These are phyloP conservation scores for Saururus chinensis DNA, from an alignment of 164 flowering plant genomes.

Conservation along the genomic window DNA sequence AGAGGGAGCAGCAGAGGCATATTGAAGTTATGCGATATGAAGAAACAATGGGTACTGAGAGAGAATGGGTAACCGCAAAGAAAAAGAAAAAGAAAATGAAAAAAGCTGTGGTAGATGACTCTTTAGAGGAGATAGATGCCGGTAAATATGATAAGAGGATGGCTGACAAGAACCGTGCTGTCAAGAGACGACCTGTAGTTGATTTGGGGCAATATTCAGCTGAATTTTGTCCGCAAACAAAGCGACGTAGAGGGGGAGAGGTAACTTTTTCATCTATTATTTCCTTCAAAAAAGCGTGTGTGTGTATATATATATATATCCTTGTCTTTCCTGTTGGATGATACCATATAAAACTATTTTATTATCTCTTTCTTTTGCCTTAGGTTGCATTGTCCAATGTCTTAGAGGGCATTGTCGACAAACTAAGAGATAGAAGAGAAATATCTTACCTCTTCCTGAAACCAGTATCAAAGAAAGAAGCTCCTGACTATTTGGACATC, in stretches of 20 bases:
- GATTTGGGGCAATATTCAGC: constrained; percentile 40
- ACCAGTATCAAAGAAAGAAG: constrained; percentile 86
- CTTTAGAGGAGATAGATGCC: constrained; percentile 36
- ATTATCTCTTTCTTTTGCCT: background rate
- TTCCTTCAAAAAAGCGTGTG: background rate
- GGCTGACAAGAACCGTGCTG: constrained; percentile 47
- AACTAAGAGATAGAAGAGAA: constrained; percentile 34
- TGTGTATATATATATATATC: background rate
- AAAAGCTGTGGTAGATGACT: constrained; percentile 35
- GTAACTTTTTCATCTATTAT: constrained; percentile 23
- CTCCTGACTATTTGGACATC: constrained; percentile 75
- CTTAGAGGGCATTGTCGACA: constrained; percentile 62
- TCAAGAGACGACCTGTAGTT: constrained; percentile 36
- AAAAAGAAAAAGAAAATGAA: constrained; percentile 50
- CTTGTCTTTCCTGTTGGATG: background rate
- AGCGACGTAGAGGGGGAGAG: constrained; percentile 94
- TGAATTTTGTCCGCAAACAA: constrained; percentile 48
- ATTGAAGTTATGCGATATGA: constrained; percentile 44
- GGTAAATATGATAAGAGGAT: constrained; percentile 48
- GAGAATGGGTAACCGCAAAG: constrained; percentile 55
- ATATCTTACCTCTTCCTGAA: constrained; percentile 71
- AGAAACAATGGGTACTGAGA: constrained; percentile 46
- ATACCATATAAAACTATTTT: background rate
- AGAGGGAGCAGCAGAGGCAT: constrained; percentile 41
- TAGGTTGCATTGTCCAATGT: constrained; percentile 89